Evolutionary conservation across 164 flowering plant genomes (phyloP).

Genomic region (Annona squamosa): DNA sequence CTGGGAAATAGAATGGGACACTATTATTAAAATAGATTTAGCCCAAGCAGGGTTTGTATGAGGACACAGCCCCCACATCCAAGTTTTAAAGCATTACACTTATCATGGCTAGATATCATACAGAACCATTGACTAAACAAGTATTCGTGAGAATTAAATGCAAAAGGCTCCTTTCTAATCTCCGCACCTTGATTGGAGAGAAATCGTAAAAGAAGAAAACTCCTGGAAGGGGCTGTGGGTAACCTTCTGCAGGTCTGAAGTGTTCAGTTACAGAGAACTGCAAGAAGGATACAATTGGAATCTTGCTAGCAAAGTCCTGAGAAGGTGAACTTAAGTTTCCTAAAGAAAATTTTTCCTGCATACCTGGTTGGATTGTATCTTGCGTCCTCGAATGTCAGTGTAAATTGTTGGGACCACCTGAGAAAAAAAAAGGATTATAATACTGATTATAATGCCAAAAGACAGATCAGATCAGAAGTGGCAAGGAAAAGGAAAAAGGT

Average conservation of each 20-base stretch:
- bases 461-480: background rate
- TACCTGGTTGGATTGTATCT: conserved; percentile 67
- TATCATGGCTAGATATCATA: no score
- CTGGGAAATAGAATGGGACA: no score
- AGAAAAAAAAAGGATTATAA: conserved; percentile 8
- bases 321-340: background rate
- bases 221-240: conserved; percentile 43
- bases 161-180: background rate
- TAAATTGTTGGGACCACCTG: conserved; percentile 93
- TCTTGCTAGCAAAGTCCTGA: conserved; percentile 2
- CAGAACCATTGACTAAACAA: no score
- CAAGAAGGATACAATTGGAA: conserved; percentile 6
- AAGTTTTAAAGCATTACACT: no score
- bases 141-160: no score
- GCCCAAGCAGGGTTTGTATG: no score
- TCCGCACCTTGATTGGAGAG: conserved; percentile 70
- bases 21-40: no score
- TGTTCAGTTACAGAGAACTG: conserved; percentile 86
- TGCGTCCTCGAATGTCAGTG: conserved; percentile 59
- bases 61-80: no score
- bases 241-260: conserved; percentile 40
- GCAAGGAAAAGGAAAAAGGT: background rate
- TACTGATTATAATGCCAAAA: conserved; percentile 1
- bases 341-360: background rate
- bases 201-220: conserved; percentile 70